Conservation (phyloP, 148 eudicot genomes). For the Persicaria maculosa region DNA sequence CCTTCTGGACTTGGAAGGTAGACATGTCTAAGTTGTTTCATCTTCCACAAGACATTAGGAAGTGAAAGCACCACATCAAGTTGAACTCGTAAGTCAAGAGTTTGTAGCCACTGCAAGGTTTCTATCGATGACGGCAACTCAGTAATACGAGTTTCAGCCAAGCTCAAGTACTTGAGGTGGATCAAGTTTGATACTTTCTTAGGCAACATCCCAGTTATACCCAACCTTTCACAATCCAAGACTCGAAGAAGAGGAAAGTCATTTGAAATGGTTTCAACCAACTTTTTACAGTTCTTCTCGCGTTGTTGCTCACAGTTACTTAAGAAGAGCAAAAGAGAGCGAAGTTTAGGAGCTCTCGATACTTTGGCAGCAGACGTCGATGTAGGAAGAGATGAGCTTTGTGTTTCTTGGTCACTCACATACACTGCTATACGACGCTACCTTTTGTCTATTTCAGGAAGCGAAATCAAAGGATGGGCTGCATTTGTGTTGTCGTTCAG, state of each 20-base stretch:
- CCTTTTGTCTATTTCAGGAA: neutral
- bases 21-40: neutral
- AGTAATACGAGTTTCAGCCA: neutral
- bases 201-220: neutral
- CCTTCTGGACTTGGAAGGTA: neutral
- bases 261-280: neutral
- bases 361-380: neutral
- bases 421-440: neutral
- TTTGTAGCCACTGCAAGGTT: neutral
- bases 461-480: neutral
- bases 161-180: neutral
- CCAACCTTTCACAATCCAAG: neutral
- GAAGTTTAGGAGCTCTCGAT: neutral
- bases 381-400: neutral
- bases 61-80: neutral
- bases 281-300: no score
- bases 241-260: neutral
- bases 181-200: neutral
- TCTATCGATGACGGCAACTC: neutral
- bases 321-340: neutral
- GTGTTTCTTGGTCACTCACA: neutral
- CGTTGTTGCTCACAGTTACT: neutral
- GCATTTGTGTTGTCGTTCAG: neutral
- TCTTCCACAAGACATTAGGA: conserved; percentile 3
- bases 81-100: neutral